Conservation (phyloP, 345 rosid genomes). For the Xanthoceras sorbifolium region DNA sequence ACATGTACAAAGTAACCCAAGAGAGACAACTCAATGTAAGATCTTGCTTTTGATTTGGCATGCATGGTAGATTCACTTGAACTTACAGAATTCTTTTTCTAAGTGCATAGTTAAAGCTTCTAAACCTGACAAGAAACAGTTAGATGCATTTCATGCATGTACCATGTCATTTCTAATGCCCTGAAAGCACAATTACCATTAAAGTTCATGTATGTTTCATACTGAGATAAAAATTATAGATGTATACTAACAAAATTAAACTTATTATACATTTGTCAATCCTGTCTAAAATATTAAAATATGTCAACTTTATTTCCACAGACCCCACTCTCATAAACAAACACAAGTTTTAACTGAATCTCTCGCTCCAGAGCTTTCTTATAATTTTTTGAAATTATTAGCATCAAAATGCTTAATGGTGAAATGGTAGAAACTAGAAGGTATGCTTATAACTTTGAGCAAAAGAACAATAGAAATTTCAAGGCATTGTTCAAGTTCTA, state of each 20-base stretch:
- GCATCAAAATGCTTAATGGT: neutral
- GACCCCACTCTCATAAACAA: neutral
- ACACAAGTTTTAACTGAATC: neutral
- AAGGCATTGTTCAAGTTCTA: neutral
- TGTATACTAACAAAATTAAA: neutral
- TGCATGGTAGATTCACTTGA: neutral
- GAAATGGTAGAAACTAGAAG: neutral
- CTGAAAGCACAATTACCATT: neutral
- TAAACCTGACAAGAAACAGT: neutral
- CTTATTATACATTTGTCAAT: neutral
- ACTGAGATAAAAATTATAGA: neutral
- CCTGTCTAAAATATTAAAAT: neutral
- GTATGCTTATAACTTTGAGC: neutral
- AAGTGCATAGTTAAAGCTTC: neutral
- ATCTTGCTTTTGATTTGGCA: neutral
- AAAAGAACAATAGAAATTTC: neutral
- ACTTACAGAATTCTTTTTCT: conserved; percentile 4
- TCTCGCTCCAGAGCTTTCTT: neutral
- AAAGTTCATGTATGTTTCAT: neutral
- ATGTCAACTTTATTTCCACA: neutral
- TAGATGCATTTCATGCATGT: neutral
- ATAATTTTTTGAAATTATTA: neutral
- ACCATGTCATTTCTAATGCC: neutral
- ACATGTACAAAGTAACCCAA: conserved; percentile 8
- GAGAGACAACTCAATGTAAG: neutral